A percentile compares a stretch with the other conserved stretches of the same genome.
These are phyloP conservation scores for Cladophialophora bantiana DNA, from an alignment of 2,329 filamentous ascomycete genomes.

Conservation along the genomic window DNA sequence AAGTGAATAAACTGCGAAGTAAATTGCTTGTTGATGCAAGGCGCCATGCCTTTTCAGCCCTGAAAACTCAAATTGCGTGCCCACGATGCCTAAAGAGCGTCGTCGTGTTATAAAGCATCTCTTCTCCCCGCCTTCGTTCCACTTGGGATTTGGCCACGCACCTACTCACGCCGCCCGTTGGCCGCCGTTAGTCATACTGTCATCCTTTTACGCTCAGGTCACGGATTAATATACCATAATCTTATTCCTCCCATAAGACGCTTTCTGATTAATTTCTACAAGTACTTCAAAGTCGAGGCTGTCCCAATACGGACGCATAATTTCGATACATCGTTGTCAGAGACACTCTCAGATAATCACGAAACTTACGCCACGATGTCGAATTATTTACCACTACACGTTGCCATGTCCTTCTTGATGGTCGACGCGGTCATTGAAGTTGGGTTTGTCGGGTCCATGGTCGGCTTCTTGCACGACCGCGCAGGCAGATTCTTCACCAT, in stretches of 20 bases:
- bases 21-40: constrained; percentile 20
- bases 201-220: background rate
- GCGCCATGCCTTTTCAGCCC: constrained; percentile 12
- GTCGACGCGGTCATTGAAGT: constrained; percentile 37
- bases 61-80: background rate
- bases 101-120: constrained; percentile 13
- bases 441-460: constrained; percentile 37
- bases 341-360: background rate
- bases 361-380: constrained; percentile 3
- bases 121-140: background rate
- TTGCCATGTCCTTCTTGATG: constrained; percentile 10
- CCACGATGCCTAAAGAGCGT: background rate
- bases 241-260: constrained; percentile 6
- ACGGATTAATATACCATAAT: constrained; percentile 15
- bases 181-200: constrained; percentile 18
- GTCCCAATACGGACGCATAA: background rate
- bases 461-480: constrained; percentile 39
- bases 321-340: background rate
- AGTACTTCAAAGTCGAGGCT: background rate
- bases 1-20: constrained; percentile 3
- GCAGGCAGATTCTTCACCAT: constrained; percentile 38
- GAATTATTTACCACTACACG: constrained; percentile 11
- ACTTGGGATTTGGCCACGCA: constrained; percentile 15
- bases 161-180: background rate
- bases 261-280: background rate